Evolutionary conservation across 2,329 filamentous ascomycete species (phyloP).

Genomic region (Xylaria multiplex): DNA sequence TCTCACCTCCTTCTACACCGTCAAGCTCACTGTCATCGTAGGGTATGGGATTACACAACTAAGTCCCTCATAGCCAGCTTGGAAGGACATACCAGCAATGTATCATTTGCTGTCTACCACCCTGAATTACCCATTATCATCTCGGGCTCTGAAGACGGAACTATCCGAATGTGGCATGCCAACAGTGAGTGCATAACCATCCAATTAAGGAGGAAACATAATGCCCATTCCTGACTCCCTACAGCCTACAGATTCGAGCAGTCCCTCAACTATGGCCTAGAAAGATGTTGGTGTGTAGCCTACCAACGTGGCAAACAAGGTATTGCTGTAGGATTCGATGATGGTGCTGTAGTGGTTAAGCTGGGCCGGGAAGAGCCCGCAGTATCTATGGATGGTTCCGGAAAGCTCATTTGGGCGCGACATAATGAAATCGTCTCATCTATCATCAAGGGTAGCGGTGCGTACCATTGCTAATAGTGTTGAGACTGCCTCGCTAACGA

Average conservation of each 20-base stretch:
- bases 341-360: conserved; percentile 97
- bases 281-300: conserved; percentile 96
- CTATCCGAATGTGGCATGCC: conserved; percentile 97
- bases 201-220: background rate
- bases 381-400: conserved; percentile 95
- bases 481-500: conserved; percentile 43
- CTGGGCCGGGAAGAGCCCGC: conserved; percentile 97
- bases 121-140: conserved; percentile 97
- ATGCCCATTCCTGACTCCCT: conserved; percentile 19
- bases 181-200: conserved; percentile 64
- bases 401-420: conserved; percentile 95
- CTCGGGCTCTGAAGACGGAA: conserved; percentile 96
- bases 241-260: conserved; percentile 87
- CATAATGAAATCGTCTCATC: conserved; percentile 96
- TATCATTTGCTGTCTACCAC: conserved; percentile 98
- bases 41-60: conserved; percentile 97
- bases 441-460: conserved; percentile 88
- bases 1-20: background rate
- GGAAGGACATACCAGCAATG: conserved; percentile 97
- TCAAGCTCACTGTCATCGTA: conserved; percentile 17
- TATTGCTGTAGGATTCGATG: conserved; percentile 94
- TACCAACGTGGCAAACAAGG: conserved; percentile 96
- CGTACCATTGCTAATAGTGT: conserved; percentile 41
- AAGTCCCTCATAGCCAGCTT: conserved; percentile 96
- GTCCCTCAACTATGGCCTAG: conserved; percentile 92